phyloP scores from a whole-genome alignment of 306 rosid genomes.

The Castanea crenata region DNA sequence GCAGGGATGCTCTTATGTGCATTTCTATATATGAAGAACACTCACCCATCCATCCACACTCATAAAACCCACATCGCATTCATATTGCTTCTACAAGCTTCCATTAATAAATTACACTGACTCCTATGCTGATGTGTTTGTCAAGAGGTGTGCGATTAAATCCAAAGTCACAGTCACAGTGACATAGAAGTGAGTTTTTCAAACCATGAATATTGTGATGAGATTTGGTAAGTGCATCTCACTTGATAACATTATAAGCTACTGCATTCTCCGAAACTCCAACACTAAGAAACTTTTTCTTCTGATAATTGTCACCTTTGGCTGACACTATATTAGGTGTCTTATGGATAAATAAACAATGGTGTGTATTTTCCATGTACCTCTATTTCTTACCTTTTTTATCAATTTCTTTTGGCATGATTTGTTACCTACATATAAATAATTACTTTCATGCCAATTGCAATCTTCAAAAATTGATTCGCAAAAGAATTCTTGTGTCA shows the following conservation, averaged over 20 bases:
- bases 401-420: neutral
- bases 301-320: neutral
- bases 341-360: neutral
- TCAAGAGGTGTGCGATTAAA: neutral
- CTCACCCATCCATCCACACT: neutral
- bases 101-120: neutral
- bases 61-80: neutral
- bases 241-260: neutral
- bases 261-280: neutral
- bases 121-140: neutral
- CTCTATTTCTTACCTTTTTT: neutral
- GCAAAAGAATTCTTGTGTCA: neutral
- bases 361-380: neutral
- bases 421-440: neutral
- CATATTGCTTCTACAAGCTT: neutral
- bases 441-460: neutral
- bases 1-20: constrained; percentile 1
- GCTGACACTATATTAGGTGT: neutral
- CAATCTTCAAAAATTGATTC: neutral
- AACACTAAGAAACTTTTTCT: neutral
- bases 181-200: neutral
- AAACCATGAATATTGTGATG: neutral
- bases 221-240: neutral
- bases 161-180: neutral
- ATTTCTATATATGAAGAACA: neutral